Base-by-base conservation (phyloP, 805 yeast genomes). In the Kodamaea neixiangensis region DNA sequence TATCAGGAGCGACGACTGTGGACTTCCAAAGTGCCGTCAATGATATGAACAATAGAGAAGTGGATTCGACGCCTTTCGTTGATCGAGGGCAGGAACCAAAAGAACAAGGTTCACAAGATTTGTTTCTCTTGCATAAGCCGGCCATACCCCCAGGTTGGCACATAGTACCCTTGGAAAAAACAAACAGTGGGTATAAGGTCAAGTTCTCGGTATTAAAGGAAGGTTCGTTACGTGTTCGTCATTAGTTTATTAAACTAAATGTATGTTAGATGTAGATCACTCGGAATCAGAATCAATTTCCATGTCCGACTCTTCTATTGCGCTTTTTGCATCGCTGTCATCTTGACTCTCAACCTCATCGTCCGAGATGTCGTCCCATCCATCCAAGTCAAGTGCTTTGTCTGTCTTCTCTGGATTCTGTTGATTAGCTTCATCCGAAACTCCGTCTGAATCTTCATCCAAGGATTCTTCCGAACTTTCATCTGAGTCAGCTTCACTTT, bases 281-380 rank as follows among this genome's bases (percentile, higher is more conserved):
- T 63, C 68, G 44, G 64, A 61, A 52, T 65, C 68, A 50, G 63
- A 63, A 31, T 65, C 67, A 48, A 64, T 60, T 20, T 64, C 66
- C 54, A 62, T 42, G 20, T 15, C 37, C 20, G 18, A 33, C 18
- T 33, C n/a, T 41, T 47, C 41, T 14, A 9, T 22, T 15, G 33
- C 34, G 11, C 5, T 37, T 13, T 37, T 10, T 17, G 25, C 35
- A n/a, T 44, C 40, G 14, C 6, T 34, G 6, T 44, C 43, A 13
- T 7, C 29, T 35, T 33, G 14, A 43, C 35, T 40, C 2, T 37
- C 46, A 3, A 43, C 44, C 13, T 38, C 50, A 18, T 47, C 50
- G 22, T 47, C 50, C n/a, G 42, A 25, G 2, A 39, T 47, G 19
- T 47, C 38, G 14, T 20, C 33, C 49, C 44, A 38, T 7, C 39